Conservation (phyloP, 2,329 filamentous ascomycete genomes). For the Penicillium sp. region DNA sequence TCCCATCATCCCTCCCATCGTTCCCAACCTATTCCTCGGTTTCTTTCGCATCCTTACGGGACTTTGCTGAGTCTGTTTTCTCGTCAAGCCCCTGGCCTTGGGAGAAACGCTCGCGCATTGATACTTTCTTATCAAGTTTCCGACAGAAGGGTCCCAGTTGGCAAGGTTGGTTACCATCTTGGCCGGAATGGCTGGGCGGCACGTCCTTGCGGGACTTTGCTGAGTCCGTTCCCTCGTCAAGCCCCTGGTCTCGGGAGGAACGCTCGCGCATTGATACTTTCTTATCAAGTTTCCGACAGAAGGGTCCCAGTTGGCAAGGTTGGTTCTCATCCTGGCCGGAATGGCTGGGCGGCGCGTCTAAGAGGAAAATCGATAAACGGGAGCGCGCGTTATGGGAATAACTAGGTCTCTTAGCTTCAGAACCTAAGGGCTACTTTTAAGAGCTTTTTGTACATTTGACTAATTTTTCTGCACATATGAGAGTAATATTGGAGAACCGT, state of each 20-base stretch:
- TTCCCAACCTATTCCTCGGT: conserved; percentile 3
- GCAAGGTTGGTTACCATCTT: conserved; percentile 9
- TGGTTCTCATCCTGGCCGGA: conserved; percentile 12
- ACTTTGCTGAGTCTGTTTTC: conserved; percentile 8
- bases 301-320: not conserved
- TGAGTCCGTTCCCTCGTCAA: conserved; percentile 12
- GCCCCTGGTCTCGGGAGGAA: conserved; percentile 17
- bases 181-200: conserved; percentile 6
- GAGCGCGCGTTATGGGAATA: conserved; percentile 23
- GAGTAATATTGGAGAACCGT: too few species aligned
- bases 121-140: conserved; percentile 4
- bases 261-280: conserved; percentile 7
- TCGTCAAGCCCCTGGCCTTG: conserved; percentile 18
- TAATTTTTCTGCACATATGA: too few species aligned
- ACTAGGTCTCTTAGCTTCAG: not conserved
- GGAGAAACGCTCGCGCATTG: conserved; percentile 7
- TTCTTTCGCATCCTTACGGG: conserved; percentile 19
- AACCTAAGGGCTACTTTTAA: too few species aligned
- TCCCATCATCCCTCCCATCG: not conserved
- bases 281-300: conserved; percentile 1
- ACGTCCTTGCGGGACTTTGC: conserved; percentile 15
- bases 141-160: not conserved
- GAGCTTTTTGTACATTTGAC: too few species aligned
- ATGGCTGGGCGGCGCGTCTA: conserved; percentile 7
- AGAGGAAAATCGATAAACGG: conserved; percentile 1